phyloP scores from a whole-genome alignment of 2,329 filamentous ascomycete species.

The Lithohypha guttulata region DNA sequence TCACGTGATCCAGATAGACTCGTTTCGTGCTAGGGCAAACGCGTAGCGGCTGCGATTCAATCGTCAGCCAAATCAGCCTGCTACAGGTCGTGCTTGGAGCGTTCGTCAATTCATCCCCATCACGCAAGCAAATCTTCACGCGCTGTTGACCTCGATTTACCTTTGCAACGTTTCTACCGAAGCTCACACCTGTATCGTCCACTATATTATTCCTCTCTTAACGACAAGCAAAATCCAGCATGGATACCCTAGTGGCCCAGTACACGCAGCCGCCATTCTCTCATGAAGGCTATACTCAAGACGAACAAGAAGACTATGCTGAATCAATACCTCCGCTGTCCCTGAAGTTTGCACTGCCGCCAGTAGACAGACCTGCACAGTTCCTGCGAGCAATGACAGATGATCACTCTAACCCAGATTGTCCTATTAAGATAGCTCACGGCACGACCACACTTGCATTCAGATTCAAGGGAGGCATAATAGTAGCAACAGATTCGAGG shows the following conservation, averaged over 20 bases:
- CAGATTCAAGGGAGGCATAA: constrained; percentile 95
- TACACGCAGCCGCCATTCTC: constrained; percentile 73
- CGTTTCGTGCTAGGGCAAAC: too few species aligned
- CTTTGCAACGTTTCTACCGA: too few species aligned
- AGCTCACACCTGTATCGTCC: too few species aligned
- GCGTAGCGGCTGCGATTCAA: too few species aligned
- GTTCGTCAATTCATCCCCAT: too few species aligned
- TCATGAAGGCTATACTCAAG: constrained; percentile 59
- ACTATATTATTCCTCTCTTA: too few species aligned
- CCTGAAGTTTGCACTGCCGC: constrained; percentile 89
- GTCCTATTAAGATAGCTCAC: constrained; percentile 98
- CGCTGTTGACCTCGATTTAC: too few species aligned
- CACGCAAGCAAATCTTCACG: too few species aligned
- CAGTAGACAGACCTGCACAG: constrained; percentile 69
- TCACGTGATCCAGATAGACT: too few species aligned
- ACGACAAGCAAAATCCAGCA: constrained; percentile 31
- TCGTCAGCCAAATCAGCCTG: too few species aligned
- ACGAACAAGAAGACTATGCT: constrained; percentile 59
- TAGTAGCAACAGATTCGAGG: constrained; percentile 94
- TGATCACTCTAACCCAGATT: constrained; percentile 91
- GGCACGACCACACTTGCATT: constrained; percentile 97
- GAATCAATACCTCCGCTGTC: constrained; percentile 66
- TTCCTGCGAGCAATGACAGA: constrained; percentile 97
- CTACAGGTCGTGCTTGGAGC: too few species aligned
- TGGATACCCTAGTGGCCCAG: constrained; percentile 88